Percentiles rank a stretch among this genome's conserved stretches.
phyloP scores from a whole-genome alignment of 495 filamentous ascomycete genomes.

The Amniculicola lignicola region DNA sequence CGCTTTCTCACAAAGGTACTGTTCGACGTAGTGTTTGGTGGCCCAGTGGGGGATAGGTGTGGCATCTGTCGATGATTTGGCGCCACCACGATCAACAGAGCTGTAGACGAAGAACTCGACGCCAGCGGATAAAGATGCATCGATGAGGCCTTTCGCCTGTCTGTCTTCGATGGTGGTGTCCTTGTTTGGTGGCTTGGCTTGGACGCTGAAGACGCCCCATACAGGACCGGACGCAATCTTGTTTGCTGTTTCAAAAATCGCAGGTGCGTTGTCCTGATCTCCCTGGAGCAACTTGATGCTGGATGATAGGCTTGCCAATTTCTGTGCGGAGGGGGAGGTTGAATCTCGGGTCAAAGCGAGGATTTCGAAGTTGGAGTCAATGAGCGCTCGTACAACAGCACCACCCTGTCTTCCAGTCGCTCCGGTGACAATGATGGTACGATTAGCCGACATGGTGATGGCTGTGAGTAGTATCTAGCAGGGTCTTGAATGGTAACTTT shows the following conservation, averaged over 20 bases:
- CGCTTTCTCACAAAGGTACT: constrained; percentile 50
- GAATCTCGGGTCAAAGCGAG: constrained; percentile 66
- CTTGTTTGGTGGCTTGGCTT: constrained; percentile 49
- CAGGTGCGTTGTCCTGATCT: constrained; percentile 48
- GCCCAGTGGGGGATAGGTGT: constrained; percentile 61
- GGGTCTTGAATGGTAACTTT: no score
- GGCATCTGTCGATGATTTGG: constrained; percentile 51
- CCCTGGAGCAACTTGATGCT: constrained; percentile 57
- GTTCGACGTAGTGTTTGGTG: constrained; percentile 62
- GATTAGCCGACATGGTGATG: constrained; percentile 32
- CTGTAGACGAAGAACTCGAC: constrained; percentile 66
- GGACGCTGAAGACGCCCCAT: constrained; percentile 51
- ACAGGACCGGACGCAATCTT: constrained; percentile 39
- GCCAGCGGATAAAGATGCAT: constrained; percentile 54
- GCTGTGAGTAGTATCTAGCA: no score
- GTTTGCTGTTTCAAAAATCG: constrained; percentile 53
- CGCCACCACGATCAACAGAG: constrained; percentile 65
- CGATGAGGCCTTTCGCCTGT: constrained; percentile 62
- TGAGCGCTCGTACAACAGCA: constrained; percentile 53
- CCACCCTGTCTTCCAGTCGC: constrained; percentile 73
- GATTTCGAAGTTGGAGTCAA: constrained; percentile 52
- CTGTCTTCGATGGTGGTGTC: constrained; percentile 47
- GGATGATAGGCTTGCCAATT: constrained; percentile 45
- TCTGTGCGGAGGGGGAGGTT: constrained; percentile 52
- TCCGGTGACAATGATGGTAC: constrained; percentile 60